Conservation (phyloP, 2,329 filamentous ascomycete species). For the Knufia petricola region DNA sequence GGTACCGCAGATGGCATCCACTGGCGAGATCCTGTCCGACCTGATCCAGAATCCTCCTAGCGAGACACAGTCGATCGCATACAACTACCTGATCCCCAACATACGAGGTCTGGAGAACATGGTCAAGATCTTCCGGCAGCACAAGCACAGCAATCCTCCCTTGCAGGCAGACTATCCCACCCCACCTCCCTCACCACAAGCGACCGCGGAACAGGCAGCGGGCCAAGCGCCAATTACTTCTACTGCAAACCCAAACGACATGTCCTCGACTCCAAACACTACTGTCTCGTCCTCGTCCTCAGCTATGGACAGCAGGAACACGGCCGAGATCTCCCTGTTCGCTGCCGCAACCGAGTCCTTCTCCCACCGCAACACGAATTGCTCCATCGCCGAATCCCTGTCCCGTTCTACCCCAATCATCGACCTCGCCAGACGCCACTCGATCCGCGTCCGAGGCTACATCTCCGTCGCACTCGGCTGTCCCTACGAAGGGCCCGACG, state of each 20-base stretch:
- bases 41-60: conserved; percentile 42
- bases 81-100: conserved; percentile 59
- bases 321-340: conserved; percentile 53
- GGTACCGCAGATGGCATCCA: conserved; percentile 56
- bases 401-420: conserved; percentile 51
- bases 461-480: conserved; percentile 57
- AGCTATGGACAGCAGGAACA: conserved; percentile 28
- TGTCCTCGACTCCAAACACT: conserved; percentile 25
- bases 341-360: conserved; percentile 57
- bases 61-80: conserved; percentile 45
- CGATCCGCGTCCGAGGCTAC: conserved; percentile 53
- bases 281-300: conserved; percentile 11
- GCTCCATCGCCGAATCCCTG: conserved; percentile 53
- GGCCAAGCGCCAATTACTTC: conserved; percentile 31
- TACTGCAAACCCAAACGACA: conserved; percentile 32
- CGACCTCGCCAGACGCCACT: conserved; percentile 43
- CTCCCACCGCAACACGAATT: conserved; percentile 57
- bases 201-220: conserved; percentile 23
- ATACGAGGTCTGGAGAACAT: conserved; percentile 52
- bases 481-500: conserved; percentile 56
- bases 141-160: conserved; percentile 28
- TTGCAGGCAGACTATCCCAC: conserved; percentile 25
- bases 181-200: conserved; percentile 29
- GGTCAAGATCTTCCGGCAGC: conserved; percentile 42
- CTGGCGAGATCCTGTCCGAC: conserved; percentile 49